phyloP scores from a whole-genome alignment of 163 green algal genomes.

The Chlorella variabilis region DNA sequence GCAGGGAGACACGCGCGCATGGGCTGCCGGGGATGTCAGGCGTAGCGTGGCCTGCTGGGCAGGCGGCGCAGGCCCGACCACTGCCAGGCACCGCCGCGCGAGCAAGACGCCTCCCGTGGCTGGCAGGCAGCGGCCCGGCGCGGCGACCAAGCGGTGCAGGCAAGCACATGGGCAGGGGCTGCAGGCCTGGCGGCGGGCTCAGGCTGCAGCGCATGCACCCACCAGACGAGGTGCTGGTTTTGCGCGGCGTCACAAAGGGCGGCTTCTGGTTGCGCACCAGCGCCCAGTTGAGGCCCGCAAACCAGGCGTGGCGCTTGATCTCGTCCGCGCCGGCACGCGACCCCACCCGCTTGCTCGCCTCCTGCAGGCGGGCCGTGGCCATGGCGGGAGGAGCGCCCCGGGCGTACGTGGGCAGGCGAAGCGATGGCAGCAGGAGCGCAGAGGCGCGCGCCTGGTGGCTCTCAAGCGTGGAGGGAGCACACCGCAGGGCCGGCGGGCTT shows the following conservation, averaged over 20 bases:
- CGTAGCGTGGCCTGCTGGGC: too few relatives aligned
- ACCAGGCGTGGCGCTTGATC: conserved; percentile 95
- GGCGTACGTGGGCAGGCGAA: neutral
- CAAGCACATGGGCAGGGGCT: too few relatives aligned
- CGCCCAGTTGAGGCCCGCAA: conserved; percentile 91
- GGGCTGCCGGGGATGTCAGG: neutral
- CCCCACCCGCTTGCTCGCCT: conserved; percentile 78
- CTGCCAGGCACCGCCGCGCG: too few relatives aligned
- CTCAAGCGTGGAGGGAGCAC: too few relatives aligned
- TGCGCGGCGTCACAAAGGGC: conserved; percentile 14
- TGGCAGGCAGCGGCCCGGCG: too few relatives aligned
- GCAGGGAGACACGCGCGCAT: neutral
- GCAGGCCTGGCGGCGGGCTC: too few relatives aligned
- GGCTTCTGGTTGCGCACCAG: conserved; percentile 66
- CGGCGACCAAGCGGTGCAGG: too few relatives aligned
- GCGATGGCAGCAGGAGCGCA: neutral
- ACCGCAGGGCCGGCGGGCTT: too few relatives aligned
- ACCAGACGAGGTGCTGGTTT: neutral
- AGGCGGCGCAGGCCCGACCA: too few relatives aligned
- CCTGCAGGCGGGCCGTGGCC: conserved; percentile 12
- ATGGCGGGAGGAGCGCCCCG: too few relatives aligned
- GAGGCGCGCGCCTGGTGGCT: too few relatives aligned
- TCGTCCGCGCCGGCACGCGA: conserved; percentile 87
- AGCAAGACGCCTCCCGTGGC: too few relatives aligned
- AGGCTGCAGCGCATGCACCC: neutral